These are phyloP conservation scores for Fraxinus xanthoxyloides DNA, from an alignment of 305 asterid species.

Conservation along the genomic window DNA sequence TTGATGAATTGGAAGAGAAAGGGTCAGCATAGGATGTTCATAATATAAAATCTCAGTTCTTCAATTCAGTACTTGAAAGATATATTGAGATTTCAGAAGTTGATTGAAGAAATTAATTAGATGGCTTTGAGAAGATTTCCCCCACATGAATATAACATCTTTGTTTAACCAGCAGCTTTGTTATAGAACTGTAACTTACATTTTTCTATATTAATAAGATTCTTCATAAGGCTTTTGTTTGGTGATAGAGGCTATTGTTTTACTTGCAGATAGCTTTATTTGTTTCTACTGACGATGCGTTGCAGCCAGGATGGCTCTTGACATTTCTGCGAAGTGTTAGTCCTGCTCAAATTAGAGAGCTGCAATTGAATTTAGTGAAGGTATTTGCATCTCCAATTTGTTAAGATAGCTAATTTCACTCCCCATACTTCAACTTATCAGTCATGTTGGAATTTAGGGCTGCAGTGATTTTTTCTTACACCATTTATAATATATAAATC, in stretches of 20 bases:
- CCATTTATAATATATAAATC: not conserved
- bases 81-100: not conserved
- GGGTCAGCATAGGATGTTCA: not conserved
- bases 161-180: not conserved
- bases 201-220: not conserved
- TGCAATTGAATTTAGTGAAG: constrained; percentile 73
- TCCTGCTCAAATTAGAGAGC: constrained; percentile 54
- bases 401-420: not conserved
- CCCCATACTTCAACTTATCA: constrained; percentile 2
- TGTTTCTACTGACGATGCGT: constrained; percentile 73
- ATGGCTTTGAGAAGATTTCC: constrained; percentile 4
- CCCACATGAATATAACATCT: constrained; percentile 3
- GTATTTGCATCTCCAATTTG: constrained; percentile 37
- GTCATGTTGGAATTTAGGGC: not conserved
- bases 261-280: constrained; percentile 75
- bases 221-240: not conserved
- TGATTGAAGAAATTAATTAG: not conserved
- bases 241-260: constrained; percentile 23
- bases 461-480: not conserved
- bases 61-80: not conserved
- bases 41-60: not conserved
- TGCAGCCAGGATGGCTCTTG: constrained; percentile 81
- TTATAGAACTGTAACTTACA: not conserved
- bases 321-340: constrained; percentile 60
- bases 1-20: constrained; percentile 2